Evolutionary conservation across 805 yeast genomes (phyloP).

Genomic region (Wickerhamomyces rabaulensis): DNA sequence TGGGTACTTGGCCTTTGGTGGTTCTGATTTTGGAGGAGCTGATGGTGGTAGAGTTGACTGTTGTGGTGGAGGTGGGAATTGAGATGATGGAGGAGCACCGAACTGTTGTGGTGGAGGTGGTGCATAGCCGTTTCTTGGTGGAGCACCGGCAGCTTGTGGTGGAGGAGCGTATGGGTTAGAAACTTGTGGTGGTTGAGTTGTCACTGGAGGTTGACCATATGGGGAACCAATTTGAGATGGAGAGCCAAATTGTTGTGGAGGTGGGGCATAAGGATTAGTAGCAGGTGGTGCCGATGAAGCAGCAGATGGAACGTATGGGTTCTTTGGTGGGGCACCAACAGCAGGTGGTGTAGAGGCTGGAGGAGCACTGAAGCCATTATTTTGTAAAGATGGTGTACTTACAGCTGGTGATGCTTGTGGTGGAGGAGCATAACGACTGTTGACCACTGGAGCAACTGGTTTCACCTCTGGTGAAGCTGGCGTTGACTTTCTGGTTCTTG

Average conservation of each 20-base stretch:
- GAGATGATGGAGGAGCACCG: slow-evolving; percentile 10
- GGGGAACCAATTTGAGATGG: slow-evolving; percentile 18
- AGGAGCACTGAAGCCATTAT: slow-evolving; percentile 20
- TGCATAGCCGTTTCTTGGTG: slow-evolving; percentile 25
- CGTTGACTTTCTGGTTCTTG: slow-evolving; percentile 20
- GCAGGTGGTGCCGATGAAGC: slow-evolving; percentile 13
- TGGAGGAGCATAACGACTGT: slow-evolving; percentile 31
- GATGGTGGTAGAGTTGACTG: slow-evolving; percentile 11
- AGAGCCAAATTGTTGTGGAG: slow-evolving; percentile 12
- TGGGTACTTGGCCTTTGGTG: slow-evolving; percentile 35
- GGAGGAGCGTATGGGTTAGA: slow-evolving; percentile 34
- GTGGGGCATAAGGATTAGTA: slow-evolving; percentile 30
- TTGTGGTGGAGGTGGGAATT: slow-evolving; percentile 24
- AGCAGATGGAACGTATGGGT: slow-evolving; percentile 24
- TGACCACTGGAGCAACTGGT: slow-evolving; percentile 21
- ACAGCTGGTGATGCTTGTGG: slow-evolving; percentile 17
- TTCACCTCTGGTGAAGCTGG: slow-evolving; percentile 9
- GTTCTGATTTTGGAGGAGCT: slow-evolving; percentile 6
- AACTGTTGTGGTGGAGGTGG: slow-evolving; percentile 3
- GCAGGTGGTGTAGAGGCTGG: slow-evolving; percentile 30
- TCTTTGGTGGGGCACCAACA: slow-evolving; percentile 14
- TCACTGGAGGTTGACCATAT: slow-evolving; percentile 12
- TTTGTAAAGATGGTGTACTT: slow-evolving; percentile 4
- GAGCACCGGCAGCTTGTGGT: slow-evolving; percentile 22
- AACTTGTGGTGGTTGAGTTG: slow-evolving; percentile 18